These are phyloP conservation scores for Selaginella tamariscina DNA, from an alignment of 75 land plant species.

Conservation along the genomic window DNA sequence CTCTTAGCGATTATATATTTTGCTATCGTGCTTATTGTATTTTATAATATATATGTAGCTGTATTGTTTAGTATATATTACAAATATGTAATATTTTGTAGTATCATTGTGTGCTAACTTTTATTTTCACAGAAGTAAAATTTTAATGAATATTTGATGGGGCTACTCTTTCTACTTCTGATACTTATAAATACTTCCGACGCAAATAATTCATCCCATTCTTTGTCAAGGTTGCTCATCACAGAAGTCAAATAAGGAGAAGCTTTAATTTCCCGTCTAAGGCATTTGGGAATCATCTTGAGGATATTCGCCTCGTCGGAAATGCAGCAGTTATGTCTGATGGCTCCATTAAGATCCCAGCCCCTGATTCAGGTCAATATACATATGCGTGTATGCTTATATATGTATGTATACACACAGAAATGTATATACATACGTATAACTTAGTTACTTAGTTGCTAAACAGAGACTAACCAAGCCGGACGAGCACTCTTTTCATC, in stretches of 20 bases:
- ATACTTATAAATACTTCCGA: not conserved
- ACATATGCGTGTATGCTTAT: no score
- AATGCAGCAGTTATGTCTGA: not conserved
- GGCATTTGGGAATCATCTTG: not conserved
- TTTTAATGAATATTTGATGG: not conserved
- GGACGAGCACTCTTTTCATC: slow-evolving; percentile 54
- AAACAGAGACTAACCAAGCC: slow-evolving; percentile 20
- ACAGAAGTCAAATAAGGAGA: not conserved
- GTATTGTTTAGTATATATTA: not conserved
- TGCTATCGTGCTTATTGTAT: not conserved
- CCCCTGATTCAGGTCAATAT: not conserved
- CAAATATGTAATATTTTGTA: not conserved
- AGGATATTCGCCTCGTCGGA: not conserved
- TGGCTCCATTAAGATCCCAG: not conserved
- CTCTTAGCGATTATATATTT: not conserved
- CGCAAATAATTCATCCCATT: not conserved
- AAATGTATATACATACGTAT: no score
- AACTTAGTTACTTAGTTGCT: no score
- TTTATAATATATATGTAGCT: no score
- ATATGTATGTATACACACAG: no score
- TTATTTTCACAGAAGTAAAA: not conserved
- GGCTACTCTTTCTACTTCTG: not conserved
- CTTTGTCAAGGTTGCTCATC: not conserved
- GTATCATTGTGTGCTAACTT: not conserved
- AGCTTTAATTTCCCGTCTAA: not conserved